phyloP scores from a whole-genome alignment of 306 rosid species.

The Pyrus pyrifolia region DNA sequence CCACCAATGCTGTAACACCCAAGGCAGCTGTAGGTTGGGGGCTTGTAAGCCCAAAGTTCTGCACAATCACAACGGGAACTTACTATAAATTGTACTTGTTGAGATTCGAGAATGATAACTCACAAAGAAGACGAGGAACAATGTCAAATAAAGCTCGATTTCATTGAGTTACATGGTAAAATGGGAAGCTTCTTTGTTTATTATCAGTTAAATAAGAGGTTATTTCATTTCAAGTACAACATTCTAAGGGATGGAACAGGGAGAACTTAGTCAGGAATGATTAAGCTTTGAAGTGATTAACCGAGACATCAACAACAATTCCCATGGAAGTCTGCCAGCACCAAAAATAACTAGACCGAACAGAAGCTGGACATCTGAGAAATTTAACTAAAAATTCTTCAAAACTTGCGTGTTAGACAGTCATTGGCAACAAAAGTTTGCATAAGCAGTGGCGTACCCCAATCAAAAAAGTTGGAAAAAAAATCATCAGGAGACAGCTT shows the following conservation, averaged over 20 bases:
- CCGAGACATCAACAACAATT: no score
- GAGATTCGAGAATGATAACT: not conserved
- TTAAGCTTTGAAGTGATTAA: not conserved
- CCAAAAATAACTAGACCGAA: not conserved
- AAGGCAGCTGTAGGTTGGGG: conserved; percentile 84
- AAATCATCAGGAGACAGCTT: not conserved
- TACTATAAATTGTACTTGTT: not conserved
- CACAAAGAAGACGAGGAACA: not conserved
- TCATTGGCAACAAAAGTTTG: not conserved
- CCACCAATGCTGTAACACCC: conserved; percentile 78
- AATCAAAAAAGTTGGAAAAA: not conserved
- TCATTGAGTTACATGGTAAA: not conserved
- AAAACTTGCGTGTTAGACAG: not conserved
- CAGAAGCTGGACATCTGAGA: not conserved
- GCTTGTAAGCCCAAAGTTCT: conserved; percentile 71
- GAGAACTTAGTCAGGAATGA: not conserved
- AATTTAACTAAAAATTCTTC: not conserved
- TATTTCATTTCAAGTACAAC: not conserved
- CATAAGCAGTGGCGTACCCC: not conserved
- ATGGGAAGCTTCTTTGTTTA: not conserved
- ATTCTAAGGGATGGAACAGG: not conserved
- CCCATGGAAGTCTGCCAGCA: not conserved
- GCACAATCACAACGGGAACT: conserved; percentile 24
- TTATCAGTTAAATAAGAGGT: not conserved
- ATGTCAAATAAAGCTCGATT: not conserved